Conservation (phyloP, 371 early-diverging fungal genomes). For the Mucor velutinosus region DNA sequence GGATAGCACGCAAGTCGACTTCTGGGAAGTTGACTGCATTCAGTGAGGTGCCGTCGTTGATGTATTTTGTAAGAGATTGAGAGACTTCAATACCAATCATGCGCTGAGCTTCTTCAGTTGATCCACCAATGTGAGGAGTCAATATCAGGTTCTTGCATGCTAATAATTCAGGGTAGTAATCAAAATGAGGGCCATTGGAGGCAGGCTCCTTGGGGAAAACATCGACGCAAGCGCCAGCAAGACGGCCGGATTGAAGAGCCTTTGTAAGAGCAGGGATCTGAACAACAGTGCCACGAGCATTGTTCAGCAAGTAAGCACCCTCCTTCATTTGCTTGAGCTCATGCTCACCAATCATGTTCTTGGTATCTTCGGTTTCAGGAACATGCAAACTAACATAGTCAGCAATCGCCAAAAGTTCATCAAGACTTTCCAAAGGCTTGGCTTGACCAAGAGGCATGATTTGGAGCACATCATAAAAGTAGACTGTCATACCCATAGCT, state of each 20-base stretch:
- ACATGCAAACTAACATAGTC: slow-evolving; percentile 96
- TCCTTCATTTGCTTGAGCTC: slow-evolving; percentile 84
- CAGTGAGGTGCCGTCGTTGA: slow-evolving; percentile 85
- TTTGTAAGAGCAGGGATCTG: slow-evolving; percentile 85
- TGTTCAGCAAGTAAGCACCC: slow-evolving; percentile 91
- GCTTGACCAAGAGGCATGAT: slow-evolving; percentile 95
- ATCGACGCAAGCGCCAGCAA: slow-evolving; percentile 95
- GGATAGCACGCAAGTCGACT: slow-evolving; percentile 81
- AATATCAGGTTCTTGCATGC: slow-evolving; percentile 90
- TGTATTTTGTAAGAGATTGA: slow-evolving; percentile 75
- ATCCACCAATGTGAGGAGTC: slow-evolving; percentile 98
- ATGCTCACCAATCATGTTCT: slow-evolving; percentile 89
- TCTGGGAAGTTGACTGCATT: slow-evolving; percentile 98
- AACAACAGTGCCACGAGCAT: slow-evolving; percentile 92
- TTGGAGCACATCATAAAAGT: slow-evolving; percentile 88
- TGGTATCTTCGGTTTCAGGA: slow-evolving; percentile 95
- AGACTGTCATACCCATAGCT: slow-evolving; percentile 90
- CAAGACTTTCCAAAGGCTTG: slow-evolving; percentile 54
- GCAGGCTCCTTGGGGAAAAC: slow-evolving; percentile 95
- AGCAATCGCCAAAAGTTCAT: slow-evolving; percentile 74
- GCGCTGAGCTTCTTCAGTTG: slow-evolving; percentile 98
- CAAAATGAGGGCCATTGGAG: slow-evolving; percentile 80
- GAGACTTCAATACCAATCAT: slow-evolving; percentile 96
- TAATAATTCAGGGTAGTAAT: slow-evolving; percentile 69
- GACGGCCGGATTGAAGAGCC: slow-evolving; percentile 82